Evolutionary conservation across 129 eudicot genomes (phyloP).

Genomic region (Tagetes erecta): DNA sequence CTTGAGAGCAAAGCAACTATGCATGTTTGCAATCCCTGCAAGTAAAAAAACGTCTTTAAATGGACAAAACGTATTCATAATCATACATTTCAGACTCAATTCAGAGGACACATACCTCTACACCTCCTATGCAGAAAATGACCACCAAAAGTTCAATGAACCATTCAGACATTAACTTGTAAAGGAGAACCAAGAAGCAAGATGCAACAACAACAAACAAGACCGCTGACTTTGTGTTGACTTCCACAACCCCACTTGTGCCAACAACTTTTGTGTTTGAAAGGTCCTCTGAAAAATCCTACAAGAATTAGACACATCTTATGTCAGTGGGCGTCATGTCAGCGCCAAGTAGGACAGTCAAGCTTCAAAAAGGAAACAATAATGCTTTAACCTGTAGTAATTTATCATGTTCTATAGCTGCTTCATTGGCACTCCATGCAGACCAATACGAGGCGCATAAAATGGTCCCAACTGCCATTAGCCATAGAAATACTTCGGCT

Average conservation of each 20-base stretch:
- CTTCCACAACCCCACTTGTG: slow-evolving; percentile 59
- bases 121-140: slow-evolving; percentile 85
- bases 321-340: slow-evolving; percentile 21
- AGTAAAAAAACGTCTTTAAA: slow-evolving; percentile 9
- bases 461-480: slow-evolving; percentile 85
- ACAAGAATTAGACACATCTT: slow-evolving; percentile 28
- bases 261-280: slow-evolving; percentile 35
- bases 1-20: slow-evolving; percentile 68
- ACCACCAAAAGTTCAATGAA: slow-evolving; percentile 78
- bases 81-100: neutral
- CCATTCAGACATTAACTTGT: slow-evolving; percentile 81
- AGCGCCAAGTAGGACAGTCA: slow-evolving; percentile 5
- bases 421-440: slow-evolving; percentile 86
- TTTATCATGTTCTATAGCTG: slow-evolving; percentile 76
- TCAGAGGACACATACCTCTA: slow-evolving; percentile 52
- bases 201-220: slow-evolving; percentile 80
- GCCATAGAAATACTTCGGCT: slow-evolving; percentile 89
- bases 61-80: no score
- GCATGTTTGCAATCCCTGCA: slow-evolving; percentile 84
- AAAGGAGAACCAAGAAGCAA: slow-evolving; percentile 75
- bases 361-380: neutral
- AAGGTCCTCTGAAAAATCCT: slow-evolving; percentile 72
- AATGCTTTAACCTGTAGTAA: slow-evolving; percentile 49
- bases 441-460: slow-evolving; percentile 89
- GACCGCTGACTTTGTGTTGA: slow-evolving; percentile 66